A percentile compares a stretch with the other conserved stretches of the same genome.
phyloP scores from a whole-genome alignment of 2,329 filamentous ascomycete genomes.

The Ploettnerulaceae sp. region DNA sequence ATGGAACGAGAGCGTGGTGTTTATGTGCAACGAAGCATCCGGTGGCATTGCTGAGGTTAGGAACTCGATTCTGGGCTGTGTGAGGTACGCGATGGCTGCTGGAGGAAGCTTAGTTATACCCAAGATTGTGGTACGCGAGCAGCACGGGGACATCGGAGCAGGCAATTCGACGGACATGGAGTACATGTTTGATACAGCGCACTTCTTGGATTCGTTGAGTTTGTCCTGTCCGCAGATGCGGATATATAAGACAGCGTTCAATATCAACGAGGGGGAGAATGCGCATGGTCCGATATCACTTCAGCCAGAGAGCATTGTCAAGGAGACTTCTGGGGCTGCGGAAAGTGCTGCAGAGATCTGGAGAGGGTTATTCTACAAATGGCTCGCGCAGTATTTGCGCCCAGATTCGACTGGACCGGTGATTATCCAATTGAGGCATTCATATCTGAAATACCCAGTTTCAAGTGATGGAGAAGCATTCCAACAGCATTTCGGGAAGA shows the following conservation, averaged over 20 bases:
- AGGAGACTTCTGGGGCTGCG: conserved; percentile 1
- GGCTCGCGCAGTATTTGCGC: conserved; percentile 17
- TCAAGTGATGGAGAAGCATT: conserved; percentile 21
- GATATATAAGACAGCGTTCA: conserved; percentile 14
- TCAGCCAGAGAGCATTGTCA: conserved; percentile 19
- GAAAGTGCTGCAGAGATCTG: conserved; percentile 13
- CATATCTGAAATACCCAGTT: conserved; percentile 26
- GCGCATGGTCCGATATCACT: conserved; percentile 19
- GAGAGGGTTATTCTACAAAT: conserved; percentile 20
- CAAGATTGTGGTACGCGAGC: conserved; percentile 18
- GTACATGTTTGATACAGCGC: conserved; percentile 26
- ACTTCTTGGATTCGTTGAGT: conserved; percentile 24
- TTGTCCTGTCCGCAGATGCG: conserved; percentile 25
- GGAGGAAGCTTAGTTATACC: conserved; percentile 27
- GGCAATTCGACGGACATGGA: conserved; percentile 17
- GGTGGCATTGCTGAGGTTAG: conserved; percentile 31
- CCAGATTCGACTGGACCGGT: conserved; percentile 15
- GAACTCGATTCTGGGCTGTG: conserved; percentile 31
- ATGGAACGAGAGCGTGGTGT: conserved; percentile 25
- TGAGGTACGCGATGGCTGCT: conserved; percentile 29
- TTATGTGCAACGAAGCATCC: conserved; percentile 26
- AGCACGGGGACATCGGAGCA: conserved; percentile 11
- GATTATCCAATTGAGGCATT: conserved; percentile 21
- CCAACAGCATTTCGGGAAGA: conserved; percentile 21
- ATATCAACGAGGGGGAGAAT: conserved; percentile 10